Evolutionary conservation across 2,329 filamentous ascomycete genomes (phyloP), one percentile per base, ranked within the genome.

Genomic region (Cladosporium austrohemisphaericum): DNA sequence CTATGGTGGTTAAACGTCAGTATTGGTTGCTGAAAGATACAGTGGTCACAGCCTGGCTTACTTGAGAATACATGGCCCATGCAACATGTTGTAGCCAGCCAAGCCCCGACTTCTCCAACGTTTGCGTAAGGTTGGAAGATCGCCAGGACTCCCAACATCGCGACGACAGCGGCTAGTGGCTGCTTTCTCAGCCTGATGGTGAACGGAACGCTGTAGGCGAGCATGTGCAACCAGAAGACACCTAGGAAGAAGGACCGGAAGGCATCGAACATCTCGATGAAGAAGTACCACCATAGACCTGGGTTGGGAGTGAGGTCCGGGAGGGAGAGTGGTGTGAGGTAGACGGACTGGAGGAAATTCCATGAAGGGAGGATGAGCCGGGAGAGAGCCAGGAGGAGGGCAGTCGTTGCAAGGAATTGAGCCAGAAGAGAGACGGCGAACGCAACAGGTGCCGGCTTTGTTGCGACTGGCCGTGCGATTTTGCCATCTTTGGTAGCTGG

Each of bases 241-340:
- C 88, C 93, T 3, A 98, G 80, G 76, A 97, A 98, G 76, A 98
- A 98, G 59, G 86, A 85, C 31, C 93, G 81, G 77, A 98, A 98
- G 1, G 91, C 92, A 71, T 98, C 93, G 67, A 98, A 98, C 83
- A 98, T 98, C 66, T 98, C 92, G 58, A 94, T 95, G 66, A 98
- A 97, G 72, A 98, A 98, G 71, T 98, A 98, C 93, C 93, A 98
- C 93, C 93, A 98, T 1, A 98, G 76, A 1, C 93, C 93, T 23
- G 94, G 86, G 57, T 97, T 98, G 10, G 93, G 93, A 0, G 92
- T 94, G 32, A 98, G 77, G 65, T 98, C 93, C 7, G 90, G 88
- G 2, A 98, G 79, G 1, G 93, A 83, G 29, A 98, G 78, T 60
- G 95, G 91, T 38, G 95, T 88, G 58, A 92, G 90, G 69, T 98